Base-by-base conservation (phyloP, 1,284 basidiomycete genomes). In the Gymnopus androsaceus region DNA sequence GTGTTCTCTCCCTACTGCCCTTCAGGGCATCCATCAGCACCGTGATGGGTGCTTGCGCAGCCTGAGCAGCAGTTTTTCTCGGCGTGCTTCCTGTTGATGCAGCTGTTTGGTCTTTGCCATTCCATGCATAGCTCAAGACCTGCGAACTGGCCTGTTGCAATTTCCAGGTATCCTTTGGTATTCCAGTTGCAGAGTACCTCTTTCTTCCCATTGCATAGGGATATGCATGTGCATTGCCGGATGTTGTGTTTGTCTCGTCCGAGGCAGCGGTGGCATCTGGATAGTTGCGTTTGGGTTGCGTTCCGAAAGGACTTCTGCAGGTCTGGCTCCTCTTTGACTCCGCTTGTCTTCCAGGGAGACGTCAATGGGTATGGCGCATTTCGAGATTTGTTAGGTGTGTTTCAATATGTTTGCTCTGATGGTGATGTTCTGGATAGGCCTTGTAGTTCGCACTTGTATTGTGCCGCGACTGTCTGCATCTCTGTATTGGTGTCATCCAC, bases 211-310 rank as follows among this genome's bases (percentile, higher is more conserved):
- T 45, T 28, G 12, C 42, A 66, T 23, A 62, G 37, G 5, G 14
- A 57, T 6, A 31, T 23, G 1, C 57, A 34, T 2, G 25, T 23
- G 53, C 68, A 69, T 9, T 30, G 33, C 6, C 17, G 17, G 36
- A 67, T 50, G 25, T 60, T 52, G 57, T 64, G 61, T 11, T 15
- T n/a, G 57, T 66, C 60, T 1, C 56, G 47, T 9, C 65, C 58
- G 37, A 69, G 62, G 53, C 67, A 70, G 21, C 37, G 17, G 17
- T 37, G 37, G 4, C 7, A n/a, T 30, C 23, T 4, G 15, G 30
- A 38, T 15, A 17, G 8, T 11, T 1, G 8, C 17, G 40, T 7
- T 3, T 12, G 28, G 44, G 46, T 21, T 14, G 38, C 31, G 12
- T 25, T 34, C 4, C 42, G 40, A 47, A 57, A 52, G 15, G 50